Evolutionary conservation across 2,329 filamentous ascomycete genomes (phyloP).

Genomic region (Truncatella angustata): DNA sequence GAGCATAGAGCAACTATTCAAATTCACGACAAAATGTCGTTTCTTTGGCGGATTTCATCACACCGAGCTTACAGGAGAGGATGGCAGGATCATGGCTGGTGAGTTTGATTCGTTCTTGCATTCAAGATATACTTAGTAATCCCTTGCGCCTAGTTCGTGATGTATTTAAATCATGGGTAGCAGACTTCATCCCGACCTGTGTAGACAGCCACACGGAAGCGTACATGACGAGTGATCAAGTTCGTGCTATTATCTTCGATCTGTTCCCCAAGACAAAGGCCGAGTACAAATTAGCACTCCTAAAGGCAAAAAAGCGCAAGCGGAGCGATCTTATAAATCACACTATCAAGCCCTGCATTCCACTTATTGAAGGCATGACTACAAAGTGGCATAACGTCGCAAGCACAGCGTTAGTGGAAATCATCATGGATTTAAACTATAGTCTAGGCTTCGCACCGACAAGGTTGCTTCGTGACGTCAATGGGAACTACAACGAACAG

Average conservation of each 20-base stretch:
- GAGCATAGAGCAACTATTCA: not conserved
- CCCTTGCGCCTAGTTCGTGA: not conserved
- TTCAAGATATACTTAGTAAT: not conserved
- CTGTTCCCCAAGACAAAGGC: not conserved
- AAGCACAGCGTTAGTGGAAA: not conserved
- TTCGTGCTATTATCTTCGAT: not conserved
- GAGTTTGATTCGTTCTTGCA: not conserved
- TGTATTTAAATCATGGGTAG: not conserved
- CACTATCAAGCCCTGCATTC: not conserved
- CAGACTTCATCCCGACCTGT: not conserved
- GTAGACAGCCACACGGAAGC: not conserved
- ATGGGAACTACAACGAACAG: not conserved
- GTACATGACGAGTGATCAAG: not conserved
- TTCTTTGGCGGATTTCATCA: slow-evolving; percentile 1
- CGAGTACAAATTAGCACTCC: not conserved
- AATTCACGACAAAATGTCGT: not conserved
- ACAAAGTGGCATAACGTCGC: not conserved
- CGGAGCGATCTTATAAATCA: not conserved
- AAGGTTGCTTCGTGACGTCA: not conserved
- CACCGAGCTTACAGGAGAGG: not conserved
- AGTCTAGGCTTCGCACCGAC: not conserved
- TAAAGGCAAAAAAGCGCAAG: not conserved
- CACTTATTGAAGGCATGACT: not conserved
- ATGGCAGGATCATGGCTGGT: not conserved
- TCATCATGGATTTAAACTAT: not conserved